Base-by-base conservation (phyloP, 352 stramenopile species). In the Phytophthora cajani region DNA sequence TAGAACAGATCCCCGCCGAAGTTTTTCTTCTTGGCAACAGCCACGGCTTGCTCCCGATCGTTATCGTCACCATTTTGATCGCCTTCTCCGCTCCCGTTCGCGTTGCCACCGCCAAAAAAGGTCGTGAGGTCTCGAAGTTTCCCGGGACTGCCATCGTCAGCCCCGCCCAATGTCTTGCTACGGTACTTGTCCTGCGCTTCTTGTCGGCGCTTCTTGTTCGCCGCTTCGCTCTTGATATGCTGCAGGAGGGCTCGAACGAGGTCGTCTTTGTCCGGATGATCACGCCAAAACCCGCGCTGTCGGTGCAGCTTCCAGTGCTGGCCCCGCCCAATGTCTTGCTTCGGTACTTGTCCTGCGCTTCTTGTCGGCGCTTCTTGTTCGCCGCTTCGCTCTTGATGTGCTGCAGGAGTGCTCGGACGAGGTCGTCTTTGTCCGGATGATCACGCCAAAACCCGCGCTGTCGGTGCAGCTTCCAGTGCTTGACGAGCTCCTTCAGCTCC, bases 401-500 rank as follows among this genome's bases (percentile, higher is more conserved):
- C 60, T 97, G 85, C 27, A 97, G 68, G 9, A 97, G 61, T 2
- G 91, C 91, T 21, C 87, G 82, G 53, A 97, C 86, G 38, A 97
- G 85, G 62, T 97, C 89, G 51, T 97, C 90, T 74, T 96, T 97
- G 68, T 96, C 85, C 4, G 89, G 88, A 58, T 97, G 88, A 65
- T 96, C 90, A 23, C 89, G 89, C 91, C 89, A 97, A 67, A 97
- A 97, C 14, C 90, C 88, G 8, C 90, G 89, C 69, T 97, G 87
- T 7, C 82, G 85, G 57, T 97, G 91, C 5, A 97, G 79, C 70
- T 97, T 97, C 89, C 91, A 97, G 73, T 95, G 85, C 62, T 96
- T 94, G 14, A 97, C 90, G 10, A 97, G 79, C 64, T 97, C 93
- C 71, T 97, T 97, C 47, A 97, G 84, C 77, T 97, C 89, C 50